Percentiles rank a stretch among this genome's conserved stretches.
These are phyloP conservation scores for Hansenula lynferdii DNA, from an alignment of 1,139 yeast genomes.

Conservation along the genomic window DNA sequence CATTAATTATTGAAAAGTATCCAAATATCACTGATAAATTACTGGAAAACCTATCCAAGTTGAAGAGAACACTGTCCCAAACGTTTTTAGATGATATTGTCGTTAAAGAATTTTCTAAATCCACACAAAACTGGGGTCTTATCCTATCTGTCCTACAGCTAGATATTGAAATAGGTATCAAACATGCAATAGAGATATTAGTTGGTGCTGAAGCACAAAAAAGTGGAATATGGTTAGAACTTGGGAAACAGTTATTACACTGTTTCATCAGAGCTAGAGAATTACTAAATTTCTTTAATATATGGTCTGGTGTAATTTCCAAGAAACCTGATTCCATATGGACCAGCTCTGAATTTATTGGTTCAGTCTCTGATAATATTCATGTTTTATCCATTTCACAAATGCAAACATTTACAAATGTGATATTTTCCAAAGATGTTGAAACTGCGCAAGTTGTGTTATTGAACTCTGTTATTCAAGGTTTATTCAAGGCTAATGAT, in stretches of 20 bases:
- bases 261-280: conserved; percentile 60
- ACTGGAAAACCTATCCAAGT: conserved; percentile 33
- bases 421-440: conserved; percentile 14
- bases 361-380: conserved; percentile 35
- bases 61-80: conserved; percentile 45
- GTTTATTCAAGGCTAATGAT: conserved; percentile 27
- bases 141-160: conserved; percentile 39
- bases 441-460: conserved; percentile 23
- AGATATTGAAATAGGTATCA: conserved; percentile 47
- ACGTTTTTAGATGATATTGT: conserved; percentile 37
- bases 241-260: conserved; percentile 38
- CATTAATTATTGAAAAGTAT: conserved; percentile 30
- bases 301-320: conserved; percentile 39
- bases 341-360: conserved; percentile 27
- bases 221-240: conserved; percentile 10
- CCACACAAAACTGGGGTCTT: conserved; percentile 36
- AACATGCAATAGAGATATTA: conserved; percentile 29
- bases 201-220: conserved; percentile 20
- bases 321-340: conserved; percentile 19
- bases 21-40: conserved; percentile 35
- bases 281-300: conserved; percentile 40
- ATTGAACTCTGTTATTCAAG: conserved; percentile 35
- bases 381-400: conserved; percentile 44
- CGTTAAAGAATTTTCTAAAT: conserved; percentile 26
- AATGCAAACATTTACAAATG: conserved; percentile 25